Evolutionary conservation across 2,329 filamentous ascomycete genomes (phyloP).

Genomic region (Chalara sp.): DNA sequence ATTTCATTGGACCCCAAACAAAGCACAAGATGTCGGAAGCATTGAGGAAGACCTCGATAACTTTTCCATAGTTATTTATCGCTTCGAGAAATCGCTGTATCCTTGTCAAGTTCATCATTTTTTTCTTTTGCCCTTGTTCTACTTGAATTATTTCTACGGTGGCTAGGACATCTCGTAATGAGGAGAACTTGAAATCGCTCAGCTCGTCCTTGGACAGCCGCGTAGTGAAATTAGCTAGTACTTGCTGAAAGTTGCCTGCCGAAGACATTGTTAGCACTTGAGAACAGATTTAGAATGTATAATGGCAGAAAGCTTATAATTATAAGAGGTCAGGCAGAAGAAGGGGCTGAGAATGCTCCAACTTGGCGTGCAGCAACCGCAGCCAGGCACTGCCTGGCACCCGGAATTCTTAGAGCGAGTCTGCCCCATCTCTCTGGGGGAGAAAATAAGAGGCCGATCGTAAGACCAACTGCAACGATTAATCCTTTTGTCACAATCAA

Average conservation of each 20-base stretch:
- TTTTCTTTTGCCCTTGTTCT: slow-evolving; percentile 19
- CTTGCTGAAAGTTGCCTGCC: slow-evolving; percentile 6
- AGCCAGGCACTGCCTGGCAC: no score
- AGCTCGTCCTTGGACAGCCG: slow-evolving; percentile 7
- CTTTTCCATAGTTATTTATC: slow-evolving; percentile 30
- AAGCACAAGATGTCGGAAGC: slow-evolving; percentile 26
- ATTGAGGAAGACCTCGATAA: slow-evolving; percentile 31
- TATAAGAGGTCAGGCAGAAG: no score
- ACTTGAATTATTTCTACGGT: slow-evolving; percentile 22
- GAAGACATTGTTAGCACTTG: background rate
- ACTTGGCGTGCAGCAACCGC: no score
- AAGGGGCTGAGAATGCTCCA: no score
- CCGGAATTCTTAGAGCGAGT: no score
- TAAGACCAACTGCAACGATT: no score
- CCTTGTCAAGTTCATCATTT: slow-evolving; percentile 24
- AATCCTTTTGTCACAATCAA: no score
- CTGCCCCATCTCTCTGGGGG: no score
- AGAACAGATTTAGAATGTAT: no score
- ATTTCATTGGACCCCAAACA: slow-evolving; percentile 32
- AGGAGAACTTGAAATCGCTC: slow-evolving; percentile 11
- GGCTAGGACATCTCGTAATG: slow-evolving; percentile 16
- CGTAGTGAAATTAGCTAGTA: slow-evolving; percentile 6
- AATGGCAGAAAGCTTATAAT: no score
- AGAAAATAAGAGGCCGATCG: no score
- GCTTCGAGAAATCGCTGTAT: slow-evolving; percentile 25